These are phyloP conservation scores for Colletotrichum navitas DNA, from an alignment of 2,329 filamentous ascomycete genomes.

Conservation along the genomic window DNA sequence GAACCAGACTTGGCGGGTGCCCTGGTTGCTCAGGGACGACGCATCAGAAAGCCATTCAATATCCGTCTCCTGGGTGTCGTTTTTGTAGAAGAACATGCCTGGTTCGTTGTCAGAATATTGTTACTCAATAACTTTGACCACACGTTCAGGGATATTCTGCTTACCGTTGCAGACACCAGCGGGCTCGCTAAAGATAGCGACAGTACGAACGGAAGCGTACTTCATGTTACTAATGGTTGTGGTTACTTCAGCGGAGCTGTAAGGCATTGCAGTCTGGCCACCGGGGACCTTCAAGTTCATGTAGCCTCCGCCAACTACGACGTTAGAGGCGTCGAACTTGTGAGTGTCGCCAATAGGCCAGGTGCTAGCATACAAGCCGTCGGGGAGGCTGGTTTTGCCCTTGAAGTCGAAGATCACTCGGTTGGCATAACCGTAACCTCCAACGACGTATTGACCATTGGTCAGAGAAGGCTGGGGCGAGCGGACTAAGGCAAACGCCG, in stretches of 20 bases:
- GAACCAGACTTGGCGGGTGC: conserved; percentile 47
- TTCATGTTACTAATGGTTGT: conserved; percentile 47
- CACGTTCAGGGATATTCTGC: background rate
- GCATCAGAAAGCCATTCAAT: conserved; percentile 52
- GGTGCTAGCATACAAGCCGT: conserved; percentile 45
- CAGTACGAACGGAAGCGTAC: conserved; percentile 49
- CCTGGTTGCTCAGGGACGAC: conserved; percentile 46
- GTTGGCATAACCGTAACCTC: conserved; percentile 44
- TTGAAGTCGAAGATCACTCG: conserved; percentile 45
- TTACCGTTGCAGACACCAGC: conserved; percentile 50
- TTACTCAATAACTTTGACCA: too few species aligned
- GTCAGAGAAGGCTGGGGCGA: conserved; percentile 19
- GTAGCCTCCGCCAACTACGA: conserved; percentile 46
- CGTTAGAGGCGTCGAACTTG: conserved; percentile 41
- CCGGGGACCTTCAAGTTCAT: conserved; percentile 48
- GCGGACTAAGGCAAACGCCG: conserved; percentile 9
- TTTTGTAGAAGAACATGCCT: conserved; percentile 51
- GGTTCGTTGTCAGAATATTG: background rate
- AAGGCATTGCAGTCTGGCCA: conserved; percentile 46
- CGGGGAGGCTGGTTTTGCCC: conserved; percentile 43
- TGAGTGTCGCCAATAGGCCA: conserved; percentile 42
- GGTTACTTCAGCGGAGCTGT: conserved; percentile 45
- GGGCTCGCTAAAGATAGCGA: conserved; percentile 48
- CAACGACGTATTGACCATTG: conserved; percentile 46
- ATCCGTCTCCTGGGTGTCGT: conserved; percentile 48